These are phyloP conservation scores for Hericium rajendrae DNA, from an alignment of 768 basidiomycete species.

Conservation along the genomic window DNA sequence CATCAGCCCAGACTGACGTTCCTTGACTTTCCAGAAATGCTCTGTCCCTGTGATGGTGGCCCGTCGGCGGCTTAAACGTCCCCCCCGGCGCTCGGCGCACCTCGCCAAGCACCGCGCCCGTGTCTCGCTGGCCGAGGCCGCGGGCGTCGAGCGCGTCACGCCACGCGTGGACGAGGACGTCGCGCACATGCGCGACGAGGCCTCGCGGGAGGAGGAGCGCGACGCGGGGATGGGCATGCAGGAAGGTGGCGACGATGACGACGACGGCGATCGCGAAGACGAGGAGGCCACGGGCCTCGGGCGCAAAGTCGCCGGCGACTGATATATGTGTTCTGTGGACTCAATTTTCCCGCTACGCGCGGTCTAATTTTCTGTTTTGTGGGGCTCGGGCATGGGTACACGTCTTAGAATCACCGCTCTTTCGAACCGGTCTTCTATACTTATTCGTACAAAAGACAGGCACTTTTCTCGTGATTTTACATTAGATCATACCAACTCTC, in stretches of 20 bases:
- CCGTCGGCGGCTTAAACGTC: constrained; percentile 81
- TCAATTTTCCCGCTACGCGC: no score
- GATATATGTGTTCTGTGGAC: no score
- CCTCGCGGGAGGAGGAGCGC: constrained; percentile 54
- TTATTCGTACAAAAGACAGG: no score
- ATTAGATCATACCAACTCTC: no score
- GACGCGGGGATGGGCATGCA: constrained; percentile 12
- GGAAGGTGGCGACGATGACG: constrained; percentile 8
- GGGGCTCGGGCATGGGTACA: no score
- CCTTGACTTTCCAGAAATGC: constrained; percentile 49
- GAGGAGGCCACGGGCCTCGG: constrained; percentile 5
- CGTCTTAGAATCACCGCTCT: no score
- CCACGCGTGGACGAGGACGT: constrained; percentile 81
- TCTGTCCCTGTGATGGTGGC: constrained; percentile 97
- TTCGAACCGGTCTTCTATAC: no score
- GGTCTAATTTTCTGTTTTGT: no score
- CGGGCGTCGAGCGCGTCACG: constrained; percentile 79
- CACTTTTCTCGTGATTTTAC: no score
- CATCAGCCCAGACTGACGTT: not conserved
- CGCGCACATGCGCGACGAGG: constrained; percentile 68
- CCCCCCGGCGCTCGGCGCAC: constrained; percentile 72
- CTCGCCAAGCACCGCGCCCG: constrained; percentile 73
- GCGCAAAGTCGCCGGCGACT: not conserved
- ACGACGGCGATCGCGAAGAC: not conserved
- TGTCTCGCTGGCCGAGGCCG: constrained; percentile 78